Base-by-base conservation (phyloP, 2,329 filamentous ascomycete genomes). In the Colletotrichum sp. region DNA sequence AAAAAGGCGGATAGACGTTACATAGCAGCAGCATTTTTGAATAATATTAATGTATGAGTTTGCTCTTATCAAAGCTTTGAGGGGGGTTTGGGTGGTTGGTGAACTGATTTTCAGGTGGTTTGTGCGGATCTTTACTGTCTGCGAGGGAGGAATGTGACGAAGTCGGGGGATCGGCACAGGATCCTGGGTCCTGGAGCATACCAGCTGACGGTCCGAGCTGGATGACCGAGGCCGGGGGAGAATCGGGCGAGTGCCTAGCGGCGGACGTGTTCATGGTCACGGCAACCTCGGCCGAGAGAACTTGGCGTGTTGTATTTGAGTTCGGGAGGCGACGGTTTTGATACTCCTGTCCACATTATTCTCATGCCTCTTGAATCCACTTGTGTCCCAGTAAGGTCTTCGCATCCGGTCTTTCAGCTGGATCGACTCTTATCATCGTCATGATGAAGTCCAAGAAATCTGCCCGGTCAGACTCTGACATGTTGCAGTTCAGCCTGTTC, bases 241-340 rank as follows among this genome's bases (percentile, higher is more conserved):
- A 13, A 21, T 21, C n/a, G 0, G 3, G 39, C 18, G 18, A 44
- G 9, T 44, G 5, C n/a, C 44, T 52, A 52, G 44, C 44, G 44
- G 44, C n/a, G n/a, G 44, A 13, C 6, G 10, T 52, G 10, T 52
- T 13, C 10, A 52, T 13, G 12, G 10, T 8, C n/a, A 52, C 44
- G 44, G 44, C 44, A 21, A 52, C 10, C 12, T 21, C n/a, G 44
- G 44, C 44, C 44, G 44, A 13, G 3, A 52, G 44, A 21, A 21
- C 44, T 52, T 52, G 44, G 44, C 44, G n/a, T 49, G 3, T 52
- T 13, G 6, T 21, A 1, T 52, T 24, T 13, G 12, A 21, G 0
- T 0, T 13, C 3, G 12, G 44, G n/a, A 52, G 44, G 0, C 44
- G 44, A 0, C n/a, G 44, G 12, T 21, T 13, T 1, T 52, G n/a